phyloP scores from a whole-genome alignment of 495 filamentous ascomycete genomes.

The Rostrohypoxylon terebratum region DNA sequence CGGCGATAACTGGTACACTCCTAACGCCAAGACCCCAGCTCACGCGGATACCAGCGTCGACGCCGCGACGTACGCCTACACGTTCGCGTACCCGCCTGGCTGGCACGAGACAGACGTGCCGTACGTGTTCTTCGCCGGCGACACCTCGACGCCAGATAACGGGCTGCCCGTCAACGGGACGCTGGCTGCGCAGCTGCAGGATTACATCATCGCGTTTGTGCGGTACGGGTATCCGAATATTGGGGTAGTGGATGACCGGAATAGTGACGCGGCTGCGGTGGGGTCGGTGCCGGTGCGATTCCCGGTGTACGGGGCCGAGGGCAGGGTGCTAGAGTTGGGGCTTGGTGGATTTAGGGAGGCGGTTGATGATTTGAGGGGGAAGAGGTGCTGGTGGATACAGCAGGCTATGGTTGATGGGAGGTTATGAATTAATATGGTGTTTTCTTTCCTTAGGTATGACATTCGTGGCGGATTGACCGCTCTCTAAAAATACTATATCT shows the following conservation, averaged over 20 bases:
- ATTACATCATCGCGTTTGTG: slow-evolving; percentile 70
- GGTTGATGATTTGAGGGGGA: slow-evolving; percentile 39
- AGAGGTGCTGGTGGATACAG: slow-evolving; percentile 61
- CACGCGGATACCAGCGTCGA: background rate
- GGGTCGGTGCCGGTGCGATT: slow-evolving; percentile 15
- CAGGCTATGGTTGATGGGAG: slow-evolving; percentile 51
- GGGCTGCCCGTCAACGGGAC: slow-evolving; percentile 54
- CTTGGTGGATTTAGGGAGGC: slow-evolving; percentile 11
- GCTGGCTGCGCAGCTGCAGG: slow-evolving; percentile 67
- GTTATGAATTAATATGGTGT: slow-evolving; percentile 13
- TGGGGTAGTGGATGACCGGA: background rate
- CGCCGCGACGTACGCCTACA: slow-evolving; percentile 65
- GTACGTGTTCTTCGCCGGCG: slow-evolving; percentile 69
- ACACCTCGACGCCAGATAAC: slow-evolving; percentile 37
- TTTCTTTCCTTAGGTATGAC: background rate
- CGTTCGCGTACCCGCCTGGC: slow-evolving; percentile 70
- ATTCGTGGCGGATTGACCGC: too few species aligned
- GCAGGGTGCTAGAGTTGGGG: slow-evolving; percentile 30
- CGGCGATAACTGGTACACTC: background rate
- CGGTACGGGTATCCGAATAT: slow-evolving; percentile 50
- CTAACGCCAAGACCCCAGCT: background rate
- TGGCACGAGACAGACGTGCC: slow-evolving; percentile 64
- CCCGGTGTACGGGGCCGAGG: slow-evolving; percentile 33
- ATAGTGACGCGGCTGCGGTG: background rate
- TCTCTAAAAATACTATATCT: too few species aligned